Evolutionary conservation across 257 asterid species (phyloP), one percentile per base, ranked within the genome.

Genomic region (Solanum appendiculatum): DNA sequence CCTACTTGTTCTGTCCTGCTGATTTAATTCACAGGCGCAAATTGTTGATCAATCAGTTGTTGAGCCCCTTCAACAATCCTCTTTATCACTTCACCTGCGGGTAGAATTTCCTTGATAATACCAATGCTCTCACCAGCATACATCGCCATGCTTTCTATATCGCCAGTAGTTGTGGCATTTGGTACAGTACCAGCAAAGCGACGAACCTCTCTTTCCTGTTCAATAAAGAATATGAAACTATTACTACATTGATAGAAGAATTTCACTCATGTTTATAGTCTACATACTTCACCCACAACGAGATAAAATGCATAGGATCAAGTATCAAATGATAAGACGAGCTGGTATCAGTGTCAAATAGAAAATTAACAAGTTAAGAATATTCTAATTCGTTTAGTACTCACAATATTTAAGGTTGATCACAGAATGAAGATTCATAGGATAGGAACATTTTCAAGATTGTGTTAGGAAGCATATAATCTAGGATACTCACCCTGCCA

Each of bases 101-200:
- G 95, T 88, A 95, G 64, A 74, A 96, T 94, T 80, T 96, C 96
- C 40, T 91, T 87, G 36, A 96, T 92, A 37, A 94, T 92, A 34
- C 95, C 94, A 2, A 94, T 92, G 3, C 97, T 94, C 86, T 93
- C 86, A 75, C 99, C 95, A 0, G 95, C 97, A 70, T 95, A 96
- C 99, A 96, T 94, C 6, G 91, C 98, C 99, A 96, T 95, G 94
- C 94, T 95, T 80, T 93, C 95, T 1, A 95, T 90, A 69, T 95
- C 98, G 11, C 98, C 98, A 0, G 92, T 93, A 31, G 99, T 89
- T 37, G 93, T 86, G 77, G 56, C 87, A 86, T 96, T 96, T 0
- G 98, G 99, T 82, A 94, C 95, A 0, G 98, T 93, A 23, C 99
- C 99, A 21, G 94, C 96, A 63, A 95, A 93, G 20, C 95, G 93